These are phyloP conservation scores for Hamamelis virginiana DNA, from an alignment of 164 flowering plant species.

Conservation along the genomic window DNA sequence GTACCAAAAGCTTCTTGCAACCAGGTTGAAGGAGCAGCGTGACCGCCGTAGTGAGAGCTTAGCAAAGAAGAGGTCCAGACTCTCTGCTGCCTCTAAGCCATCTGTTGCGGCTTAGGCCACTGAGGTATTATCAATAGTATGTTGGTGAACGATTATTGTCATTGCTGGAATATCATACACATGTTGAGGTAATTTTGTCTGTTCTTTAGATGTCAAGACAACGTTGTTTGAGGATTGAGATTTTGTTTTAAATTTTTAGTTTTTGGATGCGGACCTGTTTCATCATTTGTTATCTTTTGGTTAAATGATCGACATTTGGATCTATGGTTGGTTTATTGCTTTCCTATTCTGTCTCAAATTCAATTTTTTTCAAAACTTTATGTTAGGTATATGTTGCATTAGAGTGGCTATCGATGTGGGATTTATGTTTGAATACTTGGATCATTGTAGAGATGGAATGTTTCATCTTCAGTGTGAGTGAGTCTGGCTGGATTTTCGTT, in stretches of 20 bases:
- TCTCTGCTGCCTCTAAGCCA: constrained; percentile 61
- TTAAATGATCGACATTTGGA: background rate
- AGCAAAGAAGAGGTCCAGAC: constrained; percentile 62
- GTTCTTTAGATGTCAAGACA: background rate
- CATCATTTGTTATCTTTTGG: background rate
- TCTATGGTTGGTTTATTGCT: background rate
- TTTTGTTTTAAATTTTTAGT: background rate
- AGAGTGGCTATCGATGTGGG: no score
- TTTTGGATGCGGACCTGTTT: background rate
- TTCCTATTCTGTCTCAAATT: background rate
- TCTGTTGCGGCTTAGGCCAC: constrained; percentile 42
- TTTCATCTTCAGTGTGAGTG: no score
- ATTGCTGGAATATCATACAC: background rate
- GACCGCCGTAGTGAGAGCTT: constrained; percentile 60
- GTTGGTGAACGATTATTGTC: background rate
- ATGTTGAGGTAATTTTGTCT: constrained; percentile 13
- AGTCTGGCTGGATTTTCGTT: no score
- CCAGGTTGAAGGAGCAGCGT: constrained; percentile 58
- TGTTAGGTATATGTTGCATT: no score
- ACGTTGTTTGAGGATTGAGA: background rate
- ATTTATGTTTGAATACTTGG: no score
- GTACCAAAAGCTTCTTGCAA: constrained; percentile 65
- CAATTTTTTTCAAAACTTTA: no score
- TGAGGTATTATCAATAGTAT: background rate
- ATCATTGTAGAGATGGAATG: no score